phyloP scores from a whole-genome alignment of 2,329 filamentous ascomycete species.

The Clonostachys rhizophaga region DNA sequence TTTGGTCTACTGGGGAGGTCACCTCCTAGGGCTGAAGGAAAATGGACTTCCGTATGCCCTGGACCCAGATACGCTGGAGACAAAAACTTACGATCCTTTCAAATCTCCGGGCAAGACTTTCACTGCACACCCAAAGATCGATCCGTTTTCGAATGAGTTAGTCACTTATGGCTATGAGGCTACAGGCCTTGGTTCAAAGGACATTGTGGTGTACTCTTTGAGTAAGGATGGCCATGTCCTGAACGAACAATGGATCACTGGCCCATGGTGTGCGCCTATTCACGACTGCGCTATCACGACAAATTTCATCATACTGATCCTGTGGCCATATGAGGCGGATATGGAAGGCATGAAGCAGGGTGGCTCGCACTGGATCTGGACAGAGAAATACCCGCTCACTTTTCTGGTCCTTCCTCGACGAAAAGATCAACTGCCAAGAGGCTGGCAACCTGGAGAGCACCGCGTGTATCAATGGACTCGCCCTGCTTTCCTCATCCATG shows the following conservation, averaged over 20 bases:
- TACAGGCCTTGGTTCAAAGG: conserved; percentile 13
- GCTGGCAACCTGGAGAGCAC: no score
- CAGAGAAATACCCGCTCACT: background rate
- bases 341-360: conserved; percentile 24
- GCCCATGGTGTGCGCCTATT: conserved; percentile 19
- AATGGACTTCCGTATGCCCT: conserved; percentile 33
- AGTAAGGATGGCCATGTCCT: background rate
- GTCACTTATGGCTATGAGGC: conserved; percentile 34
- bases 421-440: no score
- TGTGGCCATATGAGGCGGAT: conserved; percentile 24
- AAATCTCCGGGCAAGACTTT: conserved; percentile 27
- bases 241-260: background rate
- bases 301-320: conserved; percentile 25
- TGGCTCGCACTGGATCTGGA: conserved; percentile 8
- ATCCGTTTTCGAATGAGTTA: conserved; percentile 30
- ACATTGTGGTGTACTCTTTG: background rate
- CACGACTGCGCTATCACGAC: conserved; percentile 32
- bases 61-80: conserved; percentile 32
- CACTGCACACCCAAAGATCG: conserved; percentile 35
- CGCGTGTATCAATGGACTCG: no score
- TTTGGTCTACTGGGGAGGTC: conserved; percentile 40
- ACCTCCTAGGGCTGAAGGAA: conserved; percentile 44
- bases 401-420: no score
- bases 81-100: conserved; percentile 28
- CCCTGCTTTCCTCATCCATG: no score